phyloP scores from a whole-genome alignment of 78 protist genomes.

The Dictyostelium intermedium region DNA sequence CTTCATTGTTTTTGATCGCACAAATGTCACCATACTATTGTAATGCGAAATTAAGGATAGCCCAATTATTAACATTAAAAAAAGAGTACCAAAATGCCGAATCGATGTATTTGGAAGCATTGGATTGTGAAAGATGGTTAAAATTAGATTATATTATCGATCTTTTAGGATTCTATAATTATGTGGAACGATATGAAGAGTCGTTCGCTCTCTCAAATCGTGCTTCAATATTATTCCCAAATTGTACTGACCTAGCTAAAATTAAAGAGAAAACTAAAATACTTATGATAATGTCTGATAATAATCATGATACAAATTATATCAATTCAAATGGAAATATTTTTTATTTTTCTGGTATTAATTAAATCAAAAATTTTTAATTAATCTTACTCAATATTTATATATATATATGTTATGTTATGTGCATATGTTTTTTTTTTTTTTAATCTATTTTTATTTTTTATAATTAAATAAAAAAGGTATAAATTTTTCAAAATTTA shows the following conservation, averaged over 20 bases:
- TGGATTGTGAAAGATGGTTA: constrained; percentile 61
- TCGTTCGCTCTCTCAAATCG: not conserved
- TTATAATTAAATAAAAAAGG: too few relatives aligned
- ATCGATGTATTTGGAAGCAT: constrained; percentile 10
- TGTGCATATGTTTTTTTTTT: too few relatives aligned
- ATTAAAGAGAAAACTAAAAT: not conserved
- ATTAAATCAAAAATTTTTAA: not conserved
- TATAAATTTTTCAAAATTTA: too few relatives aligned
- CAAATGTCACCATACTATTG: constrained; percentile 16
- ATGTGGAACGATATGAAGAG: constrained; percentile 12
- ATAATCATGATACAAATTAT: not conserved
- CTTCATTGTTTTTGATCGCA: not conserved
- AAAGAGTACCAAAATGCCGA: not conserved
- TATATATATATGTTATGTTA: too few relatives aligned
- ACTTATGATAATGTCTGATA: not conserved
- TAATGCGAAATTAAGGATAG: constrained; percentile 32
- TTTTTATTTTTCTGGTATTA: not conserved
- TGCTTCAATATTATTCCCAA: constrained; percentile 12
- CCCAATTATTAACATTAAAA: not conserved
- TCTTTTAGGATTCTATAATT: constrained; percentile 16
- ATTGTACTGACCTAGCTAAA: not conserved
- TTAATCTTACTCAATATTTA: too few relatives aligned
- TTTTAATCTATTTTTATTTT: too few relatives aligned
- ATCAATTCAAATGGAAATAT: not conserved
- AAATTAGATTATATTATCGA: constrained; percentile 30